phyloP scores from a whole-genome alignment of 805 yeast genomes.

The Hanseniaspora nectarophila region DNA sequence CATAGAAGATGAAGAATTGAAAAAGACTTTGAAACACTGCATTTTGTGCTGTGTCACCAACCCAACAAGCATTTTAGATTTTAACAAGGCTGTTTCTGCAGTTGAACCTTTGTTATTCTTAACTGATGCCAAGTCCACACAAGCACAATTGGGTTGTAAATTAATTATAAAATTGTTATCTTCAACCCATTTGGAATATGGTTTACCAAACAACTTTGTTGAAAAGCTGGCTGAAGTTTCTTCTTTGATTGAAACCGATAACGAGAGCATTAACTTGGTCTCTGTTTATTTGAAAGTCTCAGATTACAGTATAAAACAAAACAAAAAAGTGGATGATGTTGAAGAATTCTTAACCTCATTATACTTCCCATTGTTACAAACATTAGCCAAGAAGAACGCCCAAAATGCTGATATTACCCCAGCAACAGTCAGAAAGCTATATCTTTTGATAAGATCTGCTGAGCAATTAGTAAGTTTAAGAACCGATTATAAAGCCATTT shows the following conservation, averaged over 20 bases:
- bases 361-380: background rate
- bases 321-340: background rate
- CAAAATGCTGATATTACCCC: background rate
- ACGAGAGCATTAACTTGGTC: background rate
- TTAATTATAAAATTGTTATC: slow-evolving; percentile 2
- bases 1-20: background rate
- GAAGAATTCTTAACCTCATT: slow-evolving; percentile 6
- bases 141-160: background rate
- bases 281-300: slow-evolving; percentile 5
- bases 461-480: slow-evolving; percentile 8
- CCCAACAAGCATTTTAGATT: background rate
- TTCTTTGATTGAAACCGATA: slow-evolving; percentile 1
- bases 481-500: background rate
- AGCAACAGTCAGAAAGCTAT: slow-evolving; percentile 6
- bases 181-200: slow-evolving; percentile 1
- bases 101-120: slow-evolving; percentile 9
- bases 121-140: background rate
- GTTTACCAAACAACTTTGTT: slow-evolving; percentile 2
- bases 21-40: background rate
- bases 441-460: slow-evolving; percentile 8
- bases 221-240: background rate
- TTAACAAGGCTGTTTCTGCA: slow-evolving; percentile 7
- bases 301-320: background rate
- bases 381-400: background rate
- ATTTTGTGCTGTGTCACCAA: background rate